These are phyloP conservation scores for Talaromyces wortmannii DNA, from an alignment of 495 filamentous ascomycete species.

Conservation along the genomic window DNA sequence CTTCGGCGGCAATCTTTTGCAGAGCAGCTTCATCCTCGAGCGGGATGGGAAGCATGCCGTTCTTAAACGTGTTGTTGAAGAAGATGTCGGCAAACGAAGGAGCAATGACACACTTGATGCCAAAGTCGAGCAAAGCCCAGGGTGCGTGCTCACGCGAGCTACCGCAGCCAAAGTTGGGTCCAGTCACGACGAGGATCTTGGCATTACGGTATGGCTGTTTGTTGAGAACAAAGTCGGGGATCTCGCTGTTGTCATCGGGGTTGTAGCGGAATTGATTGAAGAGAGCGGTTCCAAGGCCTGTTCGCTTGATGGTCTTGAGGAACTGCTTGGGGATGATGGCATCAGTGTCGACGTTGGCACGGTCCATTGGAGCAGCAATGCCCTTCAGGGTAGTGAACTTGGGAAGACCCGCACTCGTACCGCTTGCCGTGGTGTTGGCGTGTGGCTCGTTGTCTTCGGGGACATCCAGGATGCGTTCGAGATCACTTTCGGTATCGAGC, in stretches of 20 bases:
- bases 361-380: slow-evolving; percentile 81
- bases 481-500: slow-evolving; percentile 63
- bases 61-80: slow-evolving; percentile 99
- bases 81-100: slow-evolving; percentile 95
- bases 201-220: slow-evolving; percentile 75
- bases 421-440: slow-evolving; percentile 42
- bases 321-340: slow-evolving; percentile 99
- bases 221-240: slow-evolving; percentile 83
- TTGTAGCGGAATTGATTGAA: slow-evolving; percentile 80
- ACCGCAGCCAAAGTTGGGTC: slow-evolving; percentile 93
- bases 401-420: slow-evolving; percentile 60
- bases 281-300: slow-evolving; percentile 79
- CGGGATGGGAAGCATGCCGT: slow-evolving; percentile 90
- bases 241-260: slow-evolving; percentile 57
- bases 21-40: slow-evolving; percentile 63
- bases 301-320: slow-evolving; percentile 98
- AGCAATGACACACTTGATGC: slow-evolving; percentile 89
- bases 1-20: slow-evolving; percentile 68
- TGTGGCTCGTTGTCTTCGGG: slow-evolving; percentile 66
- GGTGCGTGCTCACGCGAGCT: slow-evolving; percentile 92
- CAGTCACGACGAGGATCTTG: slow-evolving; percentile 91
- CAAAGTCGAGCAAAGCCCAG: slow-evolving; percentile 95
- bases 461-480: slow-evolving; percentile 71
- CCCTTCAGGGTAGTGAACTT: slow-evolving; percentile 79
- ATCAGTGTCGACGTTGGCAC: slow-evolving; percentile 90